Evolutionary conservation across 768 basidiomycete species (phyloP), one percentile per base, ranked within the genome.

Genomic region (Trametes villosa): DNA sequence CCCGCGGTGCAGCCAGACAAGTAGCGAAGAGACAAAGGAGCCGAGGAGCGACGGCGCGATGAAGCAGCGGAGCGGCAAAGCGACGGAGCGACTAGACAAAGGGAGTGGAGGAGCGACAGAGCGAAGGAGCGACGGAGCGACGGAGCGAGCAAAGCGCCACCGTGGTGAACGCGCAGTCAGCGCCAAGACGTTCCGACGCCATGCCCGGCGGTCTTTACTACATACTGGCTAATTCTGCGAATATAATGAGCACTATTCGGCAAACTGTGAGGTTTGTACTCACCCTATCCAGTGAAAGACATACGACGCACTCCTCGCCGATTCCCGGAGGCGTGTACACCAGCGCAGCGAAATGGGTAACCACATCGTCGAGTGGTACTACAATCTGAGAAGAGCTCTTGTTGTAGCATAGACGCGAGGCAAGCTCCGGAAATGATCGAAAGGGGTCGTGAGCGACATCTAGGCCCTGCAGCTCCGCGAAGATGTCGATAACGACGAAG

Each of bases 241-340:
- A 12, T 7, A 41, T 17, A 41, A 41, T 41, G 15, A 41, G 40
- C 6, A 12, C n/a, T 41, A 41, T 7, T 11, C 40, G n/a, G 15
- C 40, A 20, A 7, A 41, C 40, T 6, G n/a, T n/a, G n/a, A 41
- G 7, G 5, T 7, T 6, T 13, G 42, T 15, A 48, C 47, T 31
- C 31, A 54, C 53, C 41, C 53, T 54, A 20, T 54, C 53, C 8
- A 54, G 22, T 30, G 53, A 54, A 4, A 13, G 42, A 11, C 24
- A 38, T 8, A 54, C 42, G 13, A 54, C 31, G 22, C 53, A 54
- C 9, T 45, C 30, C 13, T 17, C 18, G 3, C 42, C 53, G 9
- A 54, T 54, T n/a, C 40, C 53, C 4, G 27, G 9, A 6, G 42
- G 53, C 3, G 18, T 33, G 18, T 45, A 54, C 6, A n/a, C 20